Base-by-base conservation (phyloP, 208 protist species). In the Acanthamoeba rhysodes region DNA sequence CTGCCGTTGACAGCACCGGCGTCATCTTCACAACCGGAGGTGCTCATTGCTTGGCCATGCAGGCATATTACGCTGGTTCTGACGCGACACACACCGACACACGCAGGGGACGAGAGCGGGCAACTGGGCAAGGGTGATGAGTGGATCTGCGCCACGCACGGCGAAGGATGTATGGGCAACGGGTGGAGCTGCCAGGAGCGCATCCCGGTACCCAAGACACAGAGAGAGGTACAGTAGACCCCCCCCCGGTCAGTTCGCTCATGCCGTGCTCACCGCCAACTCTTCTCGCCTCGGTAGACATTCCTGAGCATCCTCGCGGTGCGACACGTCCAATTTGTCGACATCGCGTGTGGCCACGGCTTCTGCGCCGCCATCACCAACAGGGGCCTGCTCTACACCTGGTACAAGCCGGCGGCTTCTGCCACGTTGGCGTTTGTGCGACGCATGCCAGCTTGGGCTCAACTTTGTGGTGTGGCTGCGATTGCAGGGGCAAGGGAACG, bases 291-390 rank as follows among this genome's bases (percentile, higher is more conserved):
- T 14, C 12, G 8, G 29, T 37, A 82, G 74, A 82, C 74, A 16
- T 82, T 82, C 74, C 24, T 82, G 74, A 82, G 74, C 74, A 22
- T 82, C 7, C 37, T 82, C 18, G 0, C 74, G 29, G 74, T 82
- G 74, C 32, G 41, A 10, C 74, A 50, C 18, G 22, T 50, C 18
- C 16, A 82, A 27, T 82, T 82, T 50, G 74, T 82, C 29, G 74
- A 90, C 12, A 90, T 90, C 9, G 82, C 82, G 9, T 57, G 53
- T 22, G 82, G 82, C 5, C 45, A 66, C n/a, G 55, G 82, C 34
- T 66, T 41, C 50, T 90, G 27, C 32, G 82, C 55, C 53, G 82
- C 82, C 27, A 66, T 90, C 82, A 90, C 82, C 20, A 90, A 90
- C 62, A 27, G 24, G 18, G 82, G 82, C 20, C 20, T 29, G 32